Conservation (phyloP, 2,329 filamentous ascomycete genomes). For the Chaetoscypha palmicola region DNA sequence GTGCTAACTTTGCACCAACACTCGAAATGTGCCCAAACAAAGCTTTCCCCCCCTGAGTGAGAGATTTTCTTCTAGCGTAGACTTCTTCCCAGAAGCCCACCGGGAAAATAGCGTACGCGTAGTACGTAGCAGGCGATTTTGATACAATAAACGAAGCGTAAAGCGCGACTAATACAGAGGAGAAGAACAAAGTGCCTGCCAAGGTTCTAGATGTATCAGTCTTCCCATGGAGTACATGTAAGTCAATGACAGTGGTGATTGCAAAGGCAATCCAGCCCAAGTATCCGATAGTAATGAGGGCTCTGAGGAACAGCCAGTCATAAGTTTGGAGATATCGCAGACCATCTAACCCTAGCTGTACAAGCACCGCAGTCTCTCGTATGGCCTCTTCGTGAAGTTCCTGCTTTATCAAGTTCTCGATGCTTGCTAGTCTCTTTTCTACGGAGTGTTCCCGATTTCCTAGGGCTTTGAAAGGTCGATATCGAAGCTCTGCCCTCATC, state of each 20-base stretch:
- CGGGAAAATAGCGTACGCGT: conserved; percentile 86
- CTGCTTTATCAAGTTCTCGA: conserved; percentile 59
- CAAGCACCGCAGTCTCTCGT: conserved; percentile 65
- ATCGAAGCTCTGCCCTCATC: conserved; percentile 65
- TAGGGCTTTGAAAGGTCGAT: conserved; percentile 67
- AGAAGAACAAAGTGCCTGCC: conserved; percentile 58
- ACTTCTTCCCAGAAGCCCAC: conserved; percentile 97
- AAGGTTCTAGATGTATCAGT: conserved; percentile 56
- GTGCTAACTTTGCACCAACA: conserved; percentile 46
- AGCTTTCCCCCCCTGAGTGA: conserved; percentile 57
- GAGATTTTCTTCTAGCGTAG: conserved; percentile 65
- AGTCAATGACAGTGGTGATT: conserved; percentile 77
- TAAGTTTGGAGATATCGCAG: conserved; percentile 95
- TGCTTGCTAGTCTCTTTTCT: conserved; percentile 59
- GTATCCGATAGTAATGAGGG: conserved; percentile 83
- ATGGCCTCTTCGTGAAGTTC: conserved; percentile 72
- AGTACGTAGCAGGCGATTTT: conserved; percentile 75
- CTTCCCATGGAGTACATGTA: conserved; percentile 73
- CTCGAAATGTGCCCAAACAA: conserved; percentile 65
- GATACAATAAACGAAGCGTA: conserved; percentile 77
- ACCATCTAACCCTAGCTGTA: conserved; percentile 71
- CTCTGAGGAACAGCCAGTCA: conserved; percentile 92
- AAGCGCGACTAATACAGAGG: conserved; percentile 65
- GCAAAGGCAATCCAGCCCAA: conserved; percentile 94
- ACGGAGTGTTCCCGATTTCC: conserved; percentile 55